Evolutionary conservation across 495 filamentous ascomycete species (phyloP), one percentile per base, ranked within the genome.

Genomic region (Podospora appendiculata): DNA sequence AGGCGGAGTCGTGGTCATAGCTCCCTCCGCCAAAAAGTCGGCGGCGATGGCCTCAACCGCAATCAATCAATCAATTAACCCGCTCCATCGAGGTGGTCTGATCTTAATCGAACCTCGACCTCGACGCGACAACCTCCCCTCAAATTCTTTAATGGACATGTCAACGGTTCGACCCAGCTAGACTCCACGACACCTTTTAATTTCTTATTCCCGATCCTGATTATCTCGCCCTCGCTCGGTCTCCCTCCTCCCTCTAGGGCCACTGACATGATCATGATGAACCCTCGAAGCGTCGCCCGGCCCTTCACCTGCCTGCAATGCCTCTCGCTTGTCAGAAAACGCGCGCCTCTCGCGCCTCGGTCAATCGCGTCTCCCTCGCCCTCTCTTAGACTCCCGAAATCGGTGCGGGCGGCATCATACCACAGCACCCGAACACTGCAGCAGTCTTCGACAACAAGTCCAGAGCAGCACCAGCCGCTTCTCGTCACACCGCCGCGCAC

Each of bases 301-400:
- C 46, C 58, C 11, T 65, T 64, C 44, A 59, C 53, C 43, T 67
- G 60, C 47, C 43, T 63, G 13, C 65, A 53, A 64, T 70, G 67
- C 54, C 67, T 58, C 32, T 36, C 56, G 32, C 45, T 36, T 43
- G 32, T 45, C 9, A 14, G 40, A 18, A 33, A 36, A 19, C 53
- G 55, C n/a, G 11, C 39, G 53, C 62, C 33, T 32, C 47, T 9
- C 12, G 39, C 38, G 36, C 6, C 43, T 11, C 11, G 43, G 7
- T 17, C 46, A 45, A 14, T 25, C 10, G 18, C 42, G 10, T 25
- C 42, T 25, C 44, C 18, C 7, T 47, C 16, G 8, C 8, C 50
- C 32, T 11, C 53, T 40, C 1, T 25, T 25, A 19, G n/a, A 33
- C 41, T 34, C n/a, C 8, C 40, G 41, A 49, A 25, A 19, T 16